Evolutionary conservation across 1,139 yeast species (phyloP), one percentile per base, ranked within the genome.

Genomic region (Saccharomycopsis crataegensis): DNA sequence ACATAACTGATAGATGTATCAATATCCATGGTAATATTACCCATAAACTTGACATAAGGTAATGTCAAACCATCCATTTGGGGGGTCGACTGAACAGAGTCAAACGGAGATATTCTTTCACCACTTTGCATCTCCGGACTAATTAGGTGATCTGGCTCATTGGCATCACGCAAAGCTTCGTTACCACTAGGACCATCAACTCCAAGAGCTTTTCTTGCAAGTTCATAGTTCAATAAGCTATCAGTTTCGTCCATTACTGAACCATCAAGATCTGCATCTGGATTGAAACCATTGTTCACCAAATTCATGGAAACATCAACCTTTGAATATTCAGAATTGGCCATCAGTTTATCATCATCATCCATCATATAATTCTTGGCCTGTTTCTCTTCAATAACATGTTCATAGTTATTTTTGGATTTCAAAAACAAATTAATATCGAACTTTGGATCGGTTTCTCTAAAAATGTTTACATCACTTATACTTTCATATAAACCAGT

Each of bases 1-100:
- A 85, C 75, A 61, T 76, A 77, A 0, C 90, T 82, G 44, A 79
- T 68, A 8, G 73, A 66, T 8, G 77, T 73, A 62, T 80, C 85
- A 76, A 80, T 78, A 47, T 73, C 68, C 54, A 73, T 75, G 3
- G 53, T 50, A 36, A 57, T 57, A 33, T 51, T 48, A 37, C 48
- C 56, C 17, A 32, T 33, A 51, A 52, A 53, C n/a, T 41, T 54
- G 22, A 51, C 52, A 40, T 56, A 46, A 31, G 56, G 53, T 31
- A 50, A 33, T 8, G 2, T 17, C 9, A 28, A 11, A 2, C 9
- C 11, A 8, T 44, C 36, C 34, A 44, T 44, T 44, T 31, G 11
- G 1, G 47, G 47, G 5, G 51, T 60, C 62, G 36, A 43, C n/a
- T 54, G 56, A 42, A 52, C 58, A 8, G 28, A 7, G n/a, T 36